Evolutionary conservation across 345 rosid species (phyloP), one percentile per base, ranked within the genome.

Genomic region (Pugionium dolabratum): DNA sequence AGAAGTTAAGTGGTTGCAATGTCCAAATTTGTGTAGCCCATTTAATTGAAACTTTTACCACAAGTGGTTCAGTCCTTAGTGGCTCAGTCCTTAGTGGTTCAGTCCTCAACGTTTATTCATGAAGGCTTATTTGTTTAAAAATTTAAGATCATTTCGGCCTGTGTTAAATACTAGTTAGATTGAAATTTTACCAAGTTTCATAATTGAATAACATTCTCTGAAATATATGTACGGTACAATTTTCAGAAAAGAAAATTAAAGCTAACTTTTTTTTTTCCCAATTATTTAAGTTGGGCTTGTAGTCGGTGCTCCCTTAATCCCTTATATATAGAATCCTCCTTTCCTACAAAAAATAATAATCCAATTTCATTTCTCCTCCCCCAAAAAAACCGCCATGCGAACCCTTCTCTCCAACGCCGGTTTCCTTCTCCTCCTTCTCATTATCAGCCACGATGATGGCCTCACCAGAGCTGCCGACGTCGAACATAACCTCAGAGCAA

Each of bases 341-440:
- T 29, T 10, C 56, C 51, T 49, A 42, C 26, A 28, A 27, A 28
- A 62, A 35, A 47, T n/a, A 27, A 46, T 61, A 44, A 2, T 6
- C 9, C 11, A 47, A 9, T 31, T 47, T 33, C 59, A 57, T 65
- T 57, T 57, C 62, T 66, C 65, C 43, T 18, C 33, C 40, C 18
- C 39, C 26, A 0, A 5, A 50, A 52, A 63, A 66, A 59, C 62
- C 50, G 60, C 39, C 56, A 66, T 73, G 76, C 36, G 6, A 51
- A 35, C 46, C 9, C 5, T 39, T 73, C 72, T 73, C 76, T 52
- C 42, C 76, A 37, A 56, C 62, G 7, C 9, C n/a, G 18, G 43
- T 37, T 56, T 36, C 54, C 11, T 73, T 31, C 62, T 66, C 50
- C 44, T 66, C 55, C 49, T 72, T 11, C 30, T 72, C 40, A 10